Conservation (phyloP, 2,329 filamentous ascomycete genomes). For the Ophiocordyceps robertsii region DNA sequence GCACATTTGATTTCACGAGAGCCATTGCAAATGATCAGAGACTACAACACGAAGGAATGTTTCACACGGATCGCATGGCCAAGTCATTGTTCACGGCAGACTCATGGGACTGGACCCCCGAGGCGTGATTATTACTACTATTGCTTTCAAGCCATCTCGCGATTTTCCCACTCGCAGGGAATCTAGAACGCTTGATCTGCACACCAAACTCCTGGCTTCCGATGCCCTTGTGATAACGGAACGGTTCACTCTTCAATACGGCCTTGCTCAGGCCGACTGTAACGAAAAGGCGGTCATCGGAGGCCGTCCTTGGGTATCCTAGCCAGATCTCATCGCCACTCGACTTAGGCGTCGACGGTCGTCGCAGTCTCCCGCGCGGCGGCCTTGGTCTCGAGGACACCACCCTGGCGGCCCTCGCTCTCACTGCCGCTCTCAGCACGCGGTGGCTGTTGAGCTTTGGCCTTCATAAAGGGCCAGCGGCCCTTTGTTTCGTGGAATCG, state of each 20-base stretch:
- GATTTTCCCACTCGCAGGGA: neutral
- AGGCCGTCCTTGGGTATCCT: no score
- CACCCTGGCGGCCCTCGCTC: conserved; percentile 13
- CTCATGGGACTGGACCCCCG: conserved; percentile 47
- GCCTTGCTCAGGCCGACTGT: no score
- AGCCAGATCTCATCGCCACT: neutral
- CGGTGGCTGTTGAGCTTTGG: conserved; percentile 10
- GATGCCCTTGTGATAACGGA: no score
- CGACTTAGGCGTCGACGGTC: conserved; percentile 3
- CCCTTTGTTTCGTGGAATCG: conserved; percentile 50
- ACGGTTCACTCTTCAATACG: no score
- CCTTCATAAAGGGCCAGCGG: conserved; percentile 30
- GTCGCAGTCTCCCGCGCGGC: conserved; percentile 11
- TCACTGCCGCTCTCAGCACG: conserved; percentile 8
- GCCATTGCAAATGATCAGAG: conserved; percentile 35
- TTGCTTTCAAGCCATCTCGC: neutral
- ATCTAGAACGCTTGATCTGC: no score
- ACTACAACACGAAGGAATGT: conserved; percentile 31
- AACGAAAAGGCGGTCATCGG: no score
- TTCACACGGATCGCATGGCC: conserved; percentile 38
- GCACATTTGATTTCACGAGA: conserved; percentile 35
- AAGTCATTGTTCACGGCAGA: conserved; percentile 40
- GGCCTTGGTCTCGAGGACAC: conserved; percentile 10
- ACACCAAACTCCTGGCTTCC: no score
- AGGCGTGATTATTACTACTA: conserved; percentile 14